These are phyloP conservation scores for Penicillium pancosmium DNA, from an alignment of 495 filamentous ascomycete species.

Conservation along the genomic window DNA sequence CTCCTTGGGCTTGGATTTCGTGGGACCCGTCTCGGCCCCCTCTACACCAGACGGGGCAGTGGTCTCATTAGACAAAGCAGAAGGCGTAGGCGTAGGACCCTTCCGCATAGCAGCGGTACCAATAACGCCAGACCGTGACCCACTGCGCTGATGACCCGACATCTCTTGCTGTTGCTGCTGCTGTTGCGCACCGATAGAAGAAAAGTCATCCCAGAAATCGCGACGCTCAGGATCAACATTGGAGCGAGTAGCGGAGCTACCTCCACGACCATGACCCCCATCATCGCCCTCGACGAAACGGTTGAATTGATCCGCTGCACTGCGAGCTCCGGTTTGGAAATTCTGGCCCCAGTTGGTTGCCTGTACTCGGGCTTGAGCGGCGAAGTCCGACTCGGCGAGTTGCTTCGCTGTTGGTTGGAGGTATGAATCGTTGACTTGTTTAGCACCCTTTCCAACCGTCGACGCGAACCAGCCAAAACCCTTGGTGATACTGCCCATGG, in stretches of 20 bases:
- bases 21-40: conserved; percentile 36
- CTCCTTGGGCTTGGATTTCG: conserved; percentile 36
- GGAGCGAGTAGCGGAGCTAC: background rate
- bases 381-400: conserved; percentile 86
- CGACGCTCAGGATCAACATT: conserved; percentile 66
- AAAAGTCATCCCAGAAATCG: conserved; percentile 88
- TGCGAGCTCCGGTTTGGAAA: conserved; percentile 66
- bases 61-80: conserved; percentile 26
- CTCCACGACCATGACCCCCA: conserved; percentile 16
- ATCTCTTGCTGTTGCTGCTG: conserved; percentile 23
- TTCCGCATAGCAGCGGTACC: conserved; percentile 75
- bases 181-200: conserved; percentile 58
- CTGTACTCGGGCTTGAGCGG: conserved; percentile 74
- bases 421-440: conserved; percentile 84
- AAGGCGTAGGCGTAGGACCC: conserved; percentile 43
- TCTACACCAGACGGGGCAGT: conserved; percentile 38
- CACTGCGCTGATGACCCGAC: conserved; percentile 31
- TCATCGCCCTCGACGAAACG: conserved; percentile 77
- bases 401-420: conserved; percentile 89
- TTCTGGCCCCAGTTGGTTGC: conserved; percentile 67
- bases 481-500: conserved; percentile 84
- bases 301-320: conserved; percentile 74
- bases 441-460: conserved; percentile 83
- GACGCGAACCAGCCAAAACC: conserved; percentile 92
- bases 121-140: conserved; percentile 53